These are phyloP conservation scores for Leucocoprinus leucothites DNA, from an alignment of 768 basidiomycete species.

Conservation along the genomic window DNA sequence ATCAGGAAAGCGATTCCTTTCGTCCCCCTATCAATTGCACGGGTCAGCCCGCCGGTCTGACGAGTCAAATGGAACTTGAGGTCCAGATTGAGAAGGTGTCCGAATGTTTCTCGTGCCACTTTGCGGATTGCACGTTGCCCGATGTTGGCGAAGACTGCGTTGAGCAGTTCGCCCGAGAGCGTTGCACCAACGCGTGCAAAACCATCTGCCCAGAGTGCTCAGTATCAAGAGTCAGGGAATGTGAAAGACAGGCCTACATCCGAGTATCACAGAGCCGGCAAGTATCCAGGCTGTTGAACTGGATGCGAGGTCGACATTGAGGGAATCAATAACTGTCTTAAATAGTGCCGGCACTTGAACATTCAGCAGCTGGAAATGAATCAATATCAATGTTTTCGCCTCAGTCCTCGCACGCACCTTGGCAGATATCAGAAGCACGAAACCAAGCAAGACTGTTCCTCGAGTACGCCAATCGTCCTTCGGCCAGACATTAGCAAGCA, in stretches of 20 bases:
- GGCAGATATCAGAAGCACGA: conserved; percentile 74
- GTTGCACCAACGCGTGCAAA: conserved; percentile 87
- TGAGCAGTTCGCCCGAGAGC: conserved; percentile 87
- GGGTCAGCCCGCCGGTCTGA: conserved; percentile 93
- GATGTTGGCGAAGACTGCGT: conserved; percentile 94
- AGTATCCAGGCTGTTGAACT: conserved; percentile 85
- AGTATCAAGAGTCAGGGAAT: conserved; percentile 10
- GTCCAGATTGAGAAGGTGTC: conserved; percentile 87
- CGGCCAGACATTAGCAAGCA: conserved; percentile 95
- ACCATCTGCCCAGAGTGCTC: conserved; percentile 58
- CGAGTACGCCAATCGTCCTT: conserved; percentile 80
- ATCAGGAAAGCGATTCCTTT: conserved; percentile 98
- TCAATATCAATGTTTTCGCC: background rate
- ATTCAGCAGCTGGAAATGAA: conserved; percentile 70
- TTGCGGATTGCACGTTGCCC: conserved; percentile 93
- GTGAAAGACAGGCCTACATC: conserved; percentile 59
- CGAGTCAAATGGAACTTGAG: conserved; percentile 89
- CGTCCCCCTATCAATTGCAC: conserved; percentile 96
- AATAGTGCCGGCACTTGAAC: conserved; percentile 98
- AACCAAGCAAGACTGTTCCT: conserved; percentile 76
- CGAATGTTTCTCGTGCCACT: conserved; percentile 94
- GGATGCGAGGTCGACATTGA: conserved; percentile 79
- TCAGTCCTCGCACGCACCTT: conserved; percentile 54
- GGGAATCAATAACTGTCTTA: conserved; percentile 84
- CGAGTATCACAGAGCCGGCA: conserved; percentile 85